Evolutionary conservation across 2,329 filamentous ascomycete genomes (phyloP).

Genomic region (Colletotrichum horii): DNA sequence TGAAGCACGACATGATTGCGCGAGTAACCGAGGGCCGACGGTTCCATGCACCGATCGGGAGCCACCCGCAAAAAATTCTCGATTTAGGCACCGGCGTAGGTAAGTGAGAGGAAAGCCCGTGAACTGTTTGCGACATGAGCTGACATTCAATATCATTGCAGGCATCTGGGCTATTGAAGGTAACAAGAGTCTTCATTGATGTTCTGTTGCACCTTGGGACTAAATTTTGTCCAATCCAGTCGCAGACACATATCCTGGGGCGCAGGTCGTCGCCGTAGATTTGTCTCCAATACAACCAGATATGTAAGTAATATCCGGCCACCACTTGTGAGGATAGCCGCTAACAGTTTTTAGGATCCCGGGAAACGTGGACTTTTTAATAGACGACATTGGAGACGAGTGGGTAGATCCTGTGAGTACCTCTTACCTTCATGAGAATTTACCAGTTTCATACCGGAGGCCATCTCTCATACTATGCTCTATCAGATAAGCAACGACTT

Average conservation of each 20-base stretch:
- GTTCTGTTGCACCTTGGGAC: neutral
- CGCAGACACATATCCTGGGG: constrained; percentile 28
- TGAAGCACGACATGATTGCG: constrained; percentile 36
- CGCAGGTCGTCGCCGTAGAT: constrained; percentile 27
- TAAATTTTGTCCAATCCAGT: constrained; percentile 9
- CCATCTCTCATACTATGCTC: neutral
- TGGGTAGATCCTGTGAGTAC: neutral
- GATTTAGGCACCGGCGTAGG: constrained; percentile 31
- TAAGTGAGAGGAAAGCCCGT: neutral
- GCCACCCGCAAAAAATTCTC: constrained; percentile 30
- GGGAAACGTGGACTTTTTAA: neutral
- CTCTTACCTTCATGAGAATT: neutral
- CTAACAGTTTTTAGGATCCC: neutral
- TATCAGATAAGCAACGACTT: neutral
- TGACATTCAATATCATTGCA: neutral
- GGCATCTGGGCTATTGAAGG: neutral
- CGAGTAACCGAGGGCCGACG: constrained; percentile 28
- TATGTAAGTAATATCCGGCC: neutral
- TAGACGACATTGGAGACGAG: neutral
- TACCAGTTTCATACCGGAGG: neutral
- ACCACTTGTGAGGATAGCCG: accelerated
- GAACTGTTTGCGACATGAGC: neutral
- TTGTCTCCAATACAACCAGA: constrained; percentile 28
- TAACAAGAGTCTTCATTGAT: neutral
- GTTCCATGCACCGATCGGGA: constrained; percentile 34